Conservation (phyloP, 2,329 filamentous ascomycete species). For the Zopfia rhizophila region DNA sequence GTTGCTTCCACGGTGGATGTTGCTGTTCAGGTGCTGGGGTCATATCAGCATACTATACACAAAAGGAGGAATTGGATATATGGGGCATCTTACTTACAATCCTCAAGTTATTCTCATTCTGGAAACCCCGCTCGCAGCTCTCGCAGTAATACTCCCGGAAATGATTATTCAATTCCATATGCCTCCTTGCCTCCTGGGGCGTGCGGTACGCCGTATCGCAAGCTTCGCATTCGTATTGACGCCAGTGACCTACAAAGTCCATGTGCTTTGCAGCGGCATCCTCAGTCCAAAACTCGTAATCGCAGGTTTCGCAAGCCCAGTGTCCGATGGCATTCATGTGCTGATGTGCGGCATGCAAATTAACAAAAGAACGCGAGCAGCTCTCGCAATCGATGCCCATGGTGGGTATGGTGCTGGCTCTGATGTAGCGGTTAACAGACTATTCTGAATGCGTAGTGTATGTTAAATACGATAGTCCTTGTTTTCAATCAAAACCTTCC, state of each 20-base stretch:
- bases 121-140: slow-evolving; percentile 29
- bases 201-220: slow-evolving; percentile 1
- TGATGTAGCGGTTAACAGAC: no score
- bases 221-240: slow-evolving; percentile 23
- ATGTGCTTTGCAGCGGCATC: slow-evolving; percentile 22
- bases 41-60: no score
- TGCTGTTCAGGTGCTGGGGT: slow-evolving; percentile 67
- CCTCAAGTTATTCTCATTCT: slow-evolving; percentile 30
- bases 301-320: slow-evolving; percentile 25
- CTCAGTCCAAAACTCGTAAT: slow-evolving; percentile 3
- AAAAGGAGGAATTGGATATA: no score
- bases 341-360: slow-evolving; percentile 20
- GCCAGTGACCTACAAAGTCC: slow-evolving; percentile 19
- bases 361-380: slow-evolving; percentile 26
- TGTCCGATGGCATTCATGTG: slow-evolving; percentile 33
- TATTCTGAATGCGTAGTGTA: no score
- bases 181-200: slow-evolving; percentile 7
- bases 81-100: slow-evolving; percentile 17
- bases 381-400: slow-evolving; percentile 31
- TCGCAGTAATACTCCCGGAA: slow-evolving; percentile 25
- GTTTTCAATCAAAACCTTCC: no score
- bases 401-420: no score
- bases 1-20: slow-evolving; percentile 56
- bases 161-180: slow-evolving; percentile 26
- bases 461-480: no score